Evolutionary conservation across 2,329 filamentous ascomycete species (phyloP).

Genomic region (Scedosporium aurantiacum): DNA sequence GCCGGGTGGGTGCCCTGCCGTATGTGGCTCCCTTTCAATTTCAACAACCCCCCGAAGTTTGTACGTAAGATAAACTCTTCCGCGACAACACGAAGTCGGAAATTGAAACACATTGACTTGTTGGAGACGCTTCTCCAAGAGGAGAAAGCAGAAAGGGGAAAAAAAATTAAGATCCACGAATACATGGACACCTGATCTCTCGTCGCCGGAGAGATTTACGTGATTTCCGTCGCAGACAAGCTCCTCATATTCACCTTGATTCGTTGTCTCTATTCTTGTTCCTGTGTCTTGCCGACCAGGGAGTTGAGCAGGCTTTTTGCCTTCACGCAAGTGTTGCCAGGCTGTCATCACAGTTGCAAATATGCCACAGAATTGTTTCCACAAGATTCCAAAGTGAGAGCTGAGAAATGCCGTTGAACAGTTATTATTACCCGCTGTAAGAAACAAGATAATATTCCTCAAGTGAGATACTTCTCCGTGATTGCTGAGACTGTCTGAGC

Average conservation of each 20-base stretch:
- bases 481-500: not conserved
- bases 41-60: not conserved
- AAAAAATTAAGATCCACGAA: not conserved
- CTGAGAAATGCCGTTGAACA: too few species aligned
- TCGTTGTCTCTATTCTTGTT: not conserved
- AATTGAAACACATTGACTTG: not conserved
- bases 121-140: not conserved
- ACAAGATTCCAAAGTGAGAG: too few species aligned
- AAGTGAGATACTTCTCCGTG: too few species aligned
- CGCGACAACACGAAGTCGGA: not conserved
- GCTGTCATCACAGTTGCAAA: too few species aligned
- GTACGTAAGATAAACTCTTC: constrained; percentile 1
- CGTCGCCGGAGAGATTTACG: not conserved
- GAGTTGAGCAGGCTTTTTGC: too few species aligned
- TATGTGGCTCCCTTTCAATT: not conserved
- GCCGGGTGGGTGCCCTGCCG: not conserved
- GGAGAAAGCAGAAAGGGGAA: not conserved
- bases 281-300: not conserved
- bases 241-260: not conserved
- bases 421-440: too few species aligned
- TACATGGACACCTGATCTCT: not conserved
- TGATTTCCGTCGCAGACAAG: not conserved
- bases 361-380: too few species aligned
- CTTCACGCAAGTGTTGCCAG: too few species aligned
- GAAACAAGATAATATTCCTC: too few species aligned